Base-by-base conservation (phyloP, 305 asterid species). In the Euphrasia arctica region DNA sequence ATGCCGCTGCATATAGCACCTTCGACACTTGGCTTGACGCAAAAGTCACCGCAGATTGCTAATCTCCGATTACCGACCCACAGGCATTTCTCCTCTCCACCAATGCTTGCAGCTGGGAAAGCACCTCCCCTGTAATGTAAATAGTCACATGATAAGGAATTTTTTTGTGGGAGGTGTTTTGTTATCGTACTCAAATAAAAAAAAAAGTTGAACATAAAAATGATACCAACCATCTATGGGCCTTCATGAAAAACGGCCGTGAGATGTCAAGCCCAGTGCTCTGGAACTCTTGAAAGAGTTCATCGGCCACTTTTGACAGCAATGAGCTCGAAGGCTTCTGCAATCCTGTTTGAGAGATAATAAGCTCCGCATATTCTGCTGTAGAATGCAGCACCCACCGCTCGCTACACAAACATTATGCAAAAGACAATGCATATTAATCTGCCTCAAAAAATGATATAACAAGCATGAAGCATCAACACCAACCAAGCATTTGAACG, bases 331-430 rank as follows among this genome's bases (percentile, higher is more conserved):
- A 82, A 64, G 83, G 98, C 80, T 81, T 91, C 79, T 82, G 81
- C 60, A 80, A 75, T 72, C 96, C 98, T 66, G 86, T 70, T 78
- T 76, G 85, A 63, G 89, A 80, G 66, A 91, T 86, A 50, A 86
- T 72, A 43, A 45, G 80, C 68, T 77, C 84, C 5, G 98, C 96
- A 67, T 91, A 89, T 74, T 85, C 75, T 4, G 76, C 70, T 11
- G 98, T 86, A 14, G 96, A 91, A 75, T 89, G 94, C 82, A 91
- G 83, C 78, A 89, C 95, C 98, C 96, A 91, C 8, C 88, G 71
- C 72, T 88, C 97, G 54, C 96, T 91, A 36, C 58, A 72, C 28
- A 52, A 72, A 18, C 50, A 58, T 14, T 52, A 65, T 47, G 48
- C 54, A 18, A 18, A 57, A 55, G 54, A 36, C 8, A 14, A 36